Conservation (phyloP, 2,329 filamentous ascomycete species). For the Ascochyta rabiei region DNA sequence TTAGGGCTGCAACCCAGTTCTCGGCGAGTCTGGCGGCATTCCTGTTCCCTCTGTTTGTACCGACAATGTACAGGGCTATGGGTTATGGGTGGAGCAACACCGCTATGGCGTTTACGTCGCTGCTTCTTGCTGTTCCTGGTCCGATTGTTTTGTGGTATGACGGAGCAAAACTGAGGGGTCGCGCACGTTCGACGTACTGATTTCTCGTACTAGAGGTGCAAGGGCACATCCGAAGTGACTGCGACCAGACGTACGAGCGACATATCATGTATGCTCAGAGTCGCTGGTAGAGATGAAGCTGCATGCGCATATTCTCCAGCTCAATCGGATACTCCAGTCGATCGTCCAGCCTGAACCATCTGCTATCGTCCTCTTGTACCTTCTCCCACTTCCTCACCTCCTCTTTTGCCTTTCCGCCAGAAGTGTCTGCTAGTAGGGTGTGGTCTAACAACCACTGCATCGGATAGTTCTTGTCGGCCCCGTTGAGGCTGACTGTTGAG, state of each 20-base stretch:
- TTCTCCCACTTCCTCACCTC: conserved; percentile 67
- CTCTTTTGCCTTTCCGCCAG: conserved; percentile 16
- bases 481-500: conserved; percentile 73
- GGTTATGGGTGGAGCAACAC: conserved; percentile 49
- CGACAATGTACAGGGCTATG: conserved; percentile 41
- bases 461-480: conserved; percentile 71
- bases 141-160: conserved; percentile 54
- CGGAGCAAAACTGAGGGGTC: conserved; percentile 42
- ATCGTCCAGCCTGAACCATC: conserved; percentile 78
- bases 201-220: neutral
- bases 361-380: conserved; percentile 74
- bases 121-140: conserved; percentile 44
- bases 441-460: conserved; percentile 94
- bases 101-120: conserved; percentile 30
- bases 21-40: conserved; percentile 30
- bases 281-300: conserved; percentile 80
- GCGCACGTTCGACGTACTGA: conserved; percentile 12
- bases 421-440: conserved; percentile 63
- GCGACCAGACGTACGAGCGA: neutral
- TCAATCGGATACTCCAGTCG: conserved; percentile 77
- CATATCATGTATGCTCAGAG: neutral
- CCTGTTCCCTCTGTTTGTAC: conserved; percentile 47
- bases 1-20: conserved; percentile 28
- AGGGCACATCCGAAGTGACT: neutral
- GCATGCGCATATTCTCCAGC: conserved; percentile 94